These are phyloP conservation scores for Hypoxylon sp. DNA, from an alignment of 2,329 filamentous ascomycete species.

Conservation along the genomic window DNA sequence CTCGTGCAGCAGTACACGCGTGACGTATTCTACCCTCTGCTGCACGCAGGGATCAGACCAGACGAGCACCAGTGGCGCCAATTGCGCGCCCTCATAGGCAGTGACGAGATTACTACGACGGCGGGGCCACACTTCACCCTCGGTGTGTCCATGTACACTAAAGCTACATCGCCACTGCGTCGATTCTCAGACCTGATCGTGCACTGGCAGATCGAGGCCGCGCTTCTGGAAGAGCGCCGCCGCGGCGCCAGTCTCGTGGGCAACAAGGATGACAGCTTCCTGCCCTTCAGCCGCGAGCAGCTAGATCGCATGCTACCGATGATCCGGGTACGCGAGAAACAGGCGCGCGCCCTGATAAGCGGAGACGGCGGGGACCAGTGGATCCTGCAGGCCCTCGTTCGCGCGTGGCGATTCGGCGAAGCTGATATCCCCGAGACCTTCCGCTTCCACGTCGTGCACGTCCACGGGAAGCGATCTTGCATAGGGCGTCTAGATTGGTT, in stretches of 20 bases:
- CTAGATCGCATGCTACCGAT: conserved; percentile 65
- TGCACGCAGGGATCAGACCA: conserved; percentile 56
- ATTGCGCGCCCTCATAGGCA: conserved; percentile 62
- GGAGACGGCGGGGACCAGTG: conserved; percentile 65
- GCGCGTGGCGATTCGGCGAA: conserved; percentile 71
- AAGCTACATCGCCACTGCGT: conserved; percentile 76
- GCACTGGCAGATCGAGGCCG: conserved; percentile 77
- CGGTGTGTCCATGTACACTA: conserved; percentile 73
- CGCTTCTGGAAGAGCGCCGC: conserved; percentile 63
- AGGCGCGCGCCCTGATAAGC: conserved; percentile 61
- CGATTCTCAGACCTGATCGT: conserved; percentile 74
- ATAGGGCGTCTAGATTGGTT: conserved; percentile 67
- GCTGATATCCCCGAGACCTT: conserved; percentile 64
- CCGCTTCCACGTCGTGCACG: conserved; percentile 62
- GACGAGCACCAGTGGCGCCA: conserved; percentile 52
- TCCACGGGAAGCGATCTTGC: conserved; percentile 54
- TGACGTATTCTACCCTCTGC: conserved; percentile 58
- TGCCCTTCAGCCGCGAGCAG: conserved; percentile 62
- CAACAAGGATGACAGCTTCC: conserved; percentile 54
- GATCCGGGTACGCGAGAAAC: conserved; percentile 68
- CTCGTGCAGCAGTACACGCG: conserved; percentile 57
- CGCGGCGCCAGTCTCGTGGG: conserved; percentile 56
- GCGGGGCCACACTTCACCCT: conserved; percentile 71
- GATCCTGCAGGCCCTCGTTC: conserved; percentile 72
- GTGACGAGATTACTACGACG: conserved; percentile 65